Base-by-base conservation (phyloP, 805 yeast species). In the Pichia kluyveri region DNA sequence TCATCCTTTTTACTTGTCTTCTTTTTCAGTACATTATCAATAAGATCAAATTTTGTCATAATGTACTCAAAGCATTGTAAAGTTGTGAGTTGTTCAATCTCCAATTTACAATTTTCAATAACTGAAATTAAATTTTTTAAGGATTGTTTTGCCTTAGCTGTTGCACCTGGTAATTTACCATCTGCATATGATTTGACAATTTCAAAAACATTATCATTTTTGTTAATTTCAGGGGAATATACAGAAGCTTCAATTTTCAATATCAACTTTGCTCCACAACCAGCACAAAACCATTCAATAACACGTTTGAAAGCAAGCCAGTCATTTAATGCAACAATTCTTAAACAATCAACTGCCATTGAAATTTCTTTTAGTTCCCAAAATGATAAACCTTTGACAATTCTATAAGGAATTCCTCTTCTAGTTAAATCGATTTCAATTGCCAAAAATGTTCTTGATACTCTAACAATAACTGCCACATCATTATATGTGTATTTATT, bases 281-380 rank as follows among this genome's bases (percentile, higher is more conserved):
- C 90, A 48, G 82, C 66, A 37, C 79, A 69, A 1, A 90, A 91
- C 45, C 69, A 70, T 41, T 76, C 73, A 28, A 89, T 52, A 1
- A 83, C 71, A 34, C 87, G 65, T 34, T 76, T 53, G 34, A 77
- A 68, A 0, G 96, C 86, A 30, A 78, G 60, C 49, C 74, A 67
- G 59, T 88, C 96, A 45, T 73, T 77, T 28, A 82, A 75, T 5
- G 76, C 70, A 6, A 86, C 68, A 1, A 82, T 78, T 32, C 88
- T 72, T 28, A 91, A 59, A 54, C 81, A 79, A 57, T 83, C 85
- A 40, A 88, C 51, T 49, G 86, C 71, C 0, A 77, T 65, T 23
- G 71, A 69, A 15, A 87, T 80, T 57, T 86, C 96, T 48, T 76
- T 77, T 39, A 83, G 63, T 39, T 84, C 87, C 91, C 95, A 86